Evolutionary conservation across 164 flowering plant species (phyloP), one percentile per base, ranked within the genome.

Genomic region (Chloranthus sessilifolius): DNA sequence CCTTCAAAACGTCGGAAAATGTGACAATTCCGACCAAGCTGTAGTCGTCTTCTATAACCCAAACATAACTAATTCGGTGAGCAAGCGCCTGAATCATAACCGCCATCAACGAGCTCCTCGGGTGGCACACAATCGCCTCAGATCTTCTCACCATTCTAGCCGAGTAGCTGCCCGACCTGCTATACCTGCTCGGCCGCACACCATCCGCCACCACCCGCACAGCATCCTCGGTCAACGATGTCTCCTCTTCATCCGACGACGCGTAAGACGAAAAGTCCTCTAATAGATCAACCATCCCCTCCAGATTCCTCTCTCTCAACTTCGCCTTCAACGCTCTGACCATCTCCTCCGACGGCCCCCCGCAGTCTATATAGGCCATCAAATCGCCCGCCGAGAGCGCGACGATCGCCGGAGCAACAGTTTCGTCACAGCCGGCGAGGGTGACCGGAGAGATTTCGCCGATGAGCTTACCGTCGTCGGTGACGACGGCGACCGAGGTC

Each of bases 21-120:
- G 82, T 88, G 22, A 92, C 97, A 30, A 86, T 80, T 16, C 99
- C 99, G 6, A 62, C 82, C 44, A 88, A 58, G 41, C 72, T 61
- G 49, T 73, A 70, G 17, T 82, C 97, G 1, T 81, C 86, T 20
- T 88, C 95, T 1, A 73, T 58, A 19, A 88, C 99, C 99, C 99
- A 88, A 16, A 92, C 94, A 47, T 88, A 86, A 30, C 62, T 86
- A 20, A 86, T 95, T 0, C 97, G 72, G 39, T 84, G 97, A 0
- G 95, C 74, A 3, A 88, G 71, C 0, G 97, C 97, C 47, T 92
- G 99, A 17, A 92, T 65, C 99, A 92, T 92, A 48, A 88, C 97
- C 1, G 99, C 97, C 21, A 84, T 80, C 53, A 92, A 47, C 2
- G 97, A 88, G 58, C 99, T 92, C 52, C 77, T 65, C 0, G 71